Percentiles rank a stretch among this genome's conserved stretches.
phyloP scores from a whole-genome alignment of 1,139 yeast genomes.

The Debaryomycetaceae sp. region DNA sequence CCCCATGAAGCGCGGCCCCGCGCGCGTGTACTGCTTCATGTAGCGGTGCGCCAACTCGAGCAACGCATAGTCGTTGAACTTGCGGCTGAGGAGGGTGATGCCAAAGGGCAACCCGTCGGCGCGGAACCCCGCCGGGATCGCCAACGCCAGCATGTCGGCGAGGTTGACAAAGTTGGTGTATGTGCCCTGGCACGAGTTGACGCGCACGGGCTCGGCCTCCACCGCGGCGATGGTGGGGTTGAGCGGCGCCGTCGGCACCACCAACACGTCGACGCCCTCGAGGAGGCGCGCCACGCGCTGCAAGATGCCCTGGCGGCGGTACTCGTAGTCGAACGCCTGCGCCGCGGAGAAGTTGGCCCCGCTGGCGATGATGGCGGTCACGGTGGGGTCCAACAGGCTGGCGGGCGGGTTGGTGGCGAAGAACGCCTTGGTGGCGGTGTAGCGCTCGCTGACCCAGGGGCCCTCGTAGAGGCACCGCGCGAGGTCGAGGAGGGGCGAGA shows the following conservation, averaged over 20 bases:
- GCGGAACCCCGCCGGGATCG: slow-evolving; percentile 86
- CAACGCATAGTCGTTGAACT: slow-evolving; percentile 84
- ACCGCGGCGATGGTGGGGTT: slow-evolving; percentile 78
- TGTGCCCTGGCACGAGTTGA: slow-evolving; percentile 90
- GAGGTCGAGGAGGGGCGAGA: slow-evolving; percentile 68
- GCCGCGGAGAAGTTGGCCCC: slow-evolving; percentile 80
- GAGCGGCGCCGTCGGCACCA: slow-evolving; percentile 92
- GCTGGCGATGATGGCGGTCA: slow-evolving; percentile 65
- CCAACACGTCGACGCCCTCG: slow-evolving; percentile 61
- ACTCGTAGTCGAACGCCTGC: slow-evolving; percentile 78
- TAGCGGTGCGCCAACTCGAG: slow-evolving; percentile 76
- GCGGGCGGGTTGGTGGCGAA: slow-evolving; percentile 70
- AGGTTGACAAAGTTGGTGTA: slow-evolving; percentile 95
- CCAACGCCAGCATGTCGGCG: slow-evolving; percentile 88
- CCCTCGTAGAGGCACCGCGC: slow-evolving; percentile 95
- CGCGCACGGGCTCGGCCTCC: slow-evolving; percentile 68
- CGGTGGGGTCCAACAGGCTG: slow-evolving; percentile 76
- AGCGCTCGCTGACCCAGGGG: slow-evolving; percentile 98
- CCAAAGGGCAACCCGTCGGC: slow-evolving; percentile 87
- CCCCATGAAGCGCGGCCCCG: slow-evolving; percentile 27
- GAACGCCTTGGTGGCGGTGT: slow-evolving; percentile 74
- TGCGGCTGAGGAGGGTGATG: slow-evolving; percentile 74
- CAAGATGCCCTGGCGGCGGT: slow-evolving; percentile 71
- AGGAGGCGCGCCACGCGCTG: slow-evolving; percentile 58
- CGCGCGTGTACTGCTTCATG: slow-evolving; percentile 34